Percentiles rank a stretch among this genome's conserved stretches.
phyloP scores from a whole-genome alignment of 2,329 filamentous ascomycete species.

The Parastagonospora avenae region DNA sequence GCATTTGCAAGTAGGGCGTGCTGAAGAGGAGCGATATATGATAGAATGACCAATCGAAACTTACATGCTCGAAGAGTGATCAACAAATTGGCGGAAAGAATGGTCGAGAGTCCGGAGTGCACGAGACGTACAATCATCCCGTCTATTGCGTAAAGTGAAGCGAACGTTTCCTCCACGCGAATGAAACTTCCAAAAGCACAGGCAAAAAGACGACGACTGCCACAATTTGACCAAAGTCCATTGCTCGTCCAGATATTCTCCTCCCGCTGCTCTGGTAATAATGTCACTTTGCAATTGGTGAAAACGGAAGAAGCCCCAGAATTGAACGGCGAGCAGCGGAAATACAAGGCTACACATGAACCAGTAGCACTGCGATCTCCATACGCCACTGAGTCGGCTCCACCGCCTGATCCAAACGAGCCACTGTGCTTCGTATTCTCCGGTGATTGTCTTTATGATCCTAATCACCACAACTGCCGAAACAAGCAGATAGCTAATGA shows the following conservation, averaged over 20 bases:
- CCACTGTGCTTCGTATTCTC: background rate
- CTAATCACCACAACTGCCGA: slow-evolving; percentile 1
- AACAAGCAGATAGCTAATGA: background rate
- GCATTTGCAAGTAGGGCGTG: too few species aligned
- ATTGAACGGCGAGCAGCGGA: slow-evolving; percentile 9
- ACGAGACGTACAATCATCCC: too few species aligned
- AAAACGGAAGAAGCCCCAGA: slow-evolving; percentile 27
- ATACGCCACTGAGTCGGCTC: background rate
- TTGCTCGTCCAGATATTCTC: slow-evolving; percentile 14
- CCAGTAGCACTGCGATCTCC: background rate
- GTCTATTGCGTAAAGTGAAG: too few species aligned
- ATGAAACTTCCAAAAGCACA: slow-evolving; percentile 15
- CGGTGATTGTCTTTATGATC: background rate
- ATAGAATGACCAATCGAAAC: too few species aligned
- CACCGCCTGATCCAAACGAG: background rate
- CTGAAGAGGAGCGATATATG: too few species aligned
- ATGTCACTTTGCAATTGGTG: slow-evolving; percentile 21
- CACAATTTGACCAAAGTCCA: slow-evolving; percentile 32
- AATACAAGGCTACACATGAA: background rate
- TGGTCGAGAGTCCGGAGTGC: too few species aligned
- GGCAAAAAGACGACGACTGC: slow-evolving; percentile 24
- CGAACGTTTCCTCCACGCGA: background rate
- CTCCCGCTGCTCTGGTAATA: too few species aligned
- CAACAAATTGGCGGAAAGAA: too few species aligned
- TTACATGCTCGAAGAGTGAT: too few species aligned